Evolutionary conservation across 768 basidiomycete genomes (phyloP), one percentile per base, ranked within the genome.

Genomic region (Pleurotus salmoneostramineus): DNA sequence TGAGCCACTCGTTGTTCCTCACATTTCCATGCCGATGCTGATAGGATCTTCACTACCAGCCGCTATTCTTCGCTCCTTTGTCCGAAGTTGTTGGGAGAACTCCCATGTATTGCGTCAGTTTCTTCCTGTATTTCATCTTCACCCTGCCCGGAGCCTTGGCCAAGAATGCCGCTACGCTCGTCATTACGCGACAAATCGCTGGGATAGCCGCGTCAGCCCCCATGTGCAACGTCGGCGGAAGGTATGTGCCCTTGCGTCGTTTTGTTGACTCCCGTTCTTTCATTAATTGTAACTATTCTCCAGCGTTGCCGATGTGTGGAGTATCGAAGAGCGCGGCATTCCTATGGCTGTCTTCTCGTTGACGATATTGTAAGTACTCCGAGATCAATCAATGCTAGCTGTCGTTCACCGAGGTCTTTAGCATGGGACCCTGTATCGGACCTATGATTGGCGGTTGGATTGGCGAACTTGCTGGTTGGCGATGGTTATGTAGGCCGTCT

Each of bases 371-470:
- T 76, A 51, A 45, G 73, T 65, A 7, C 15, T 1, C 4, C n/a
- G 14, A 36, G 14, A 0, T n/a, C 21, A 55, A 46, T 15, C 32
- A 15, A 10, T 15, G 31, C 32, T 21, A 4, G 4, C 14, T n/a
- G 8, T 46, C 36, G 7, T 50, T 5, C 15, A 27, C 21, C 21
- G 21, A 27, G n/a, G 15, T 8, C 43, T 56, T 6, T 46, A 74
- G 74, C 63, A 68, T 79, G 10, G 80, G 78, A 7, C 80, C 79
- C 0, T 76, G 75, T 33, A 21, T 80, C 33, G 81, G 81, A 1
- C 83, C 83, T 0, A 70, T 84, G 62, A 63, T 81, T 33, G 81
- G 79, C 36, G 76, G 78, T 2, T 77, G 72, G 66, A 81, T 80
- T 55, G 74, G 77, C 4, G 68, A 76, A 62, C 60, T 65, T n/a